phyloP scores from a whole-genome alignment of 257 asterid species.

The Verbena officinalis region DNA sequence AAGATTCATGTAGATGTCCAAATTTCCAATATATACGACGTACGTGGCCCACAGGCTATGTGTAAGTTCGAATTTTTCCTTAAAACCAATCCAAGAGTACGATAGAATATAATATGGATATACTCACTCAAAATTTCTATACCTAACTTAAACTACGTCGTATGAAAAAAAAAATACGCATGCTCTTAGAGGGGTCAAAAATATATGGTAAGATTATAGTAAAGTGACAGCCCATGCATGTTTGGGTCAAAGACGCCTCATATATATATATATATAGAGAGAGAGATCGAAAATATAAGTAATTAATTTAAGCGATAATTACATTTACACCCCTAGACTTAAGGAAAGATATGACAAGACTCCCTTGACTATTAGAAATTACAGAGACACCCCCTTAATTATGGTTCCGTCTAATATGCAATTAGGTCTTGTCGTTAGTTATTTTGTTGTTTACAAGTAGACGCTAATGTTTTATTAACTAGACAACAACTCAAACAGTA shows the following conservation, averaged over 20 bases:
- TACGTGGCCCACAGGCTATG: background rate
- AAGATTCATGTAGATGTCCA: conserved; percentile 30
- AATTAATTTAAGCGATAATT: background rate
- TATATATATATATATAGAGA: conserved; percentile 12
- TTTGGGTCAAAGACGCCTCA: conserved; percentile 48
- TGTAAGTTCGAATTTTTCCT: conserved; percentile 23
- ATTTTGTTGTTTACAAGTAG: too few species aligned
- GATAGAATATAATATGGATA: background rate
- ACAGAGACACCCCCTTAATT: too few species aligned
- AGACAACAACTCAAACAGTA: too few species aligned
- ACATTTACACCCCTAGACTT: too few species aligned
- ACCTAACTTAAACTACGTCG: background rate
- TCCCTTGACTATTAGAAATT: too few species aligned
- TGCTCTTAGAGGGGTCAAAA: conserved; percentile 24
- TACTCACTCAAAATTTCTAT: background rate
- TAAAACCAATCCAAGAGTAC: background rate
- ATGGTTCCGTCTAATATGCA: too few species aligned
- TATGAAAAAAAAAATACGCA: background rate
- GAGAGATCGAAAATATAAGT: too few species aligned
- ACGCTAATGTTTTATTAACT: too few species aligned
- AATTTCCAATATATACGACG: background rate
- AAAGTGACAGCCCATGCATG: conserved; percentile 19
- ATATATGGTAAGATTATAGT: conserved; percentile 22
- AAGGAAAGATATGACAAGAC: too few species aligned
- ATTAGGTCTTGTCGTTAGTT: too few species aligned